Conservation (phyloP, 345 rosid genomes). For the Hirschfeldia incana region DNA sequence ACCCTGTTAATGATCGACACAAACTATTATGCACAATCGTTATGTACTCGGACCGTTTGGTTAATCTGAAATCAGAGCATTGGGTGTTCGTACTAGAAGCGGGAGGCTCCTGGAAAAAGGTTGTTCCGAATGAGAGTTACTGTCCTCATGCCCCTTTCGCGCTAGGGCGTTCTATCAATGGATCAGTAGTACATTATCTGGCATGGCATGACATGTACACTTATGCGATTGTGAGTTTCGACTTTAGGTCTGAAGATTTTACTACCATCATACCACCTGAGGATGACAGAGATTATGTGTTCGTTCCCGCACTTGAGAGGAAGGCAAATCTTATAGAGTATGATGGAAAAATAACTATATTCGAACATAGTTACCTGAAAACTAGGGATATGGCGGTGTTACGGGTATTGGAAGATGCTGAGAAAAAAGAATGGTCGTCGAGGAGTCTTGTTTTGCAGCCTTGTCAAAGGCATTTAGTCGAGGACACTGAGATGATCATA, state of each 20-base stretch:
- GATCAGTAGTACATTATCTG: slow-evolving; percentile 8
- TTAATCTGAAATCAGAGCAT: not conserved
- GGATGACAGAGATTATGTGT: accelerated
- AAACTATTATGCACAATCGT: not conserved
- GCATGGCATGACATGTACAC: not conserved
- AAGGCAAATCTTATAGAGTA: not conserved
- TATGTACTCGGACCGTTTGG: not conserved
- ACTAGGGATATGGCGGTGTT: not conserved
- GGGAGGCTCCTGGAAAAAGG: slow-evolving; percentile 20
- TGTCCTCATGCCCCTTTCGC: not conserved
- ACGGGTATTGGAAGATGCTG: not conserved
- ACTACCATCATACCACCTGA: not conserved
- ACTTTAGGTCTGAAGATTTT: slow-evolving; percentile 11
- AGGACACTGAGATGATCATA: too few relatives aligned
- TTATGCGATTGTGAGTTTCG: slow-evolving; percentile 9
- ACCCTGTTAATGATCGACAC: slow-evolving; percentile 1
- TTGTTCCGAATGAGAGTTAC: not conserved
- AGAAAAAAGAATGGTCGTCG: not conserved
- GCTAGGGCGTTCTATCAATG: not conserved
- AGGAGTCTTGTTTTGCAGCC: too few relatives aligned
- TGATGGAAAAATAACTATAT: not conserved
- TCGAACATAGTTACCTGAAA: not conserved
- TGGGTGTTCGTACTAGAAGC: slow-evolving; percentile 15
- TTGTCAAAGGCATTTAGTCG: too few relatives aligned
- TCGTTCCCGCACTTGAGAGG: not conserved